Evolutionary conservation across 2,329 filamentous ascomycete genomes (phyloP), one percentile per base, ranked within the genome.

Genomic region (Calycina herbarum): DNA sequence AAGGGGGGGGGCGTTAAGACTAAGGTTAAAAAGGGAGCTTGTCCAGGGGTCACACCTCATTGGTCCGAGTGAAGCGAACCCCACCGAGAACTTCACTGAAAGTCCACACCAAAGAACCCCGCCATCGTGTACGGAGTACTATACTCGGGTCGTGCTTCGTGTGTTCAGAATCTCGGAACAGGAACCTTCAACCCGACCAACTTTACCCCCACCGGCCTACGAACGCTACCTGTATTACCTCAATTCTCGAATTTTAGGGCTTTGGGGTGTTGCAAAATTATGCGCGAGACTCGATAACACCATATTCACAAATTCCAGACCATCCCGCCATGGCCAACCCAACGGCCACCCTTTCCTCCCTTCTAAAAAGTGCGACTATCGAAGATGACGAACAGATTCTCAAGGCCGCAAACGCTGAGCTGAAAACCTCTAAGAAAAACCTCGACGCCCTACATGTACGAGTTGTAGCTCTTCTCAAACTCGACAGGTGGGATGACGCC

Each of bases 401-500:
- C 66, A 82, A 85, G 74, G 82, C 85, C 61, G 84, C 86, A 74
- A 86, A 86, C 73, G 84, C 85, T 54, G 83, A 86, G 60, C 78
- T 89, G 67, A 87, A 86, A 72, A 82, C 85, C 64, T 85, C 87
- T 70, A 89, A 88, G 74, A 76, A 76, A 62, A 83, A 83, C 57
- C 67, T 77, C 38, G 80, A 85, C 51, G 88, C 89, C 62, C 87
- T 89, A 45, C 88, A 89, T 76, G 89, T 88, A 42, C 89, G 89
- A 67, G 83, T 90, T 15, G 85, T 94, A 57, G 91, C 92, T 27
- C 83, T 95, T 24, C 82, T 95, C 69, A 93, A 93, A 76, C 86
- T 95, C 71, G 92, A 95, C 78, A 89, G 91, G 66, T 95, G 90
- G 77, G 86, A 91, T 65, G 92, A 95, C 77, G 91, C 90, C 57